Evolutionary conservation across 2,329 filamentous ascomycete species (phyloP).

Genomic region (Claviceps cyperi): DNA sequence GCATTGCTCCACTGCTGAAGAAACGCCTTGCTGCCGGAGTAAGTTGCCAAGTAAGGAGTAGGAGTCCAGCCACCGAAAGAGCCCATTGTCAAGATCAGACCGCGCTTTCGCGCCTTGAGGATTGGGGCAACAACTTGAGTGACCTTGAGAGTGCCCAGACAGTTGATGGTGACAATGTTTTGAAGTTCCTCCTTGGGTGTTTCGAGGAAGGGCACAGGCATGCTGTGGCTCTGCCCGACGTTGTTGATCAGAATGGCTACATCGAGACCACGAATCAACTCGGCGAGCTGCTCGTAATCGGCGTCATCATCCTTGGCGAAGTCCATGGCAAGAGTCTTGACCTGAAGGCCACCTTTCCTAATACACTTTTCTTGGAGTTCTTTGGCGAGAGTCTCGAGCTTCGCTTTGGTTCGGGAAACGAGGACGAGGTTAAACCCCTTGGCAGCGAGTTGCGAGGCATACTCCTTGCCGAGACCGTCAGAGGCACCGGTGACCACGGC

Average conservation of each 20-base stretch:
- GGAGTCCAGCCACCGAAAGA: conserved; percentile 89
- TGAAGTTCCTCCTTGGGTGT: conserved; percentile 68
- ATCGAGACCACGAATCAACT: conserved; percentile 58
- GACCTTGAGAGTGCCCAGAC: conserved; percentile 73
- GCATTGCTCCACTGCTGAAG: conserved; percentile 90
- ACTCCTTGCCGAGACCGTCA: conserved; percentile 95
- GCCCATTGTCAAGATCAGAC: conserved; percentile 91
- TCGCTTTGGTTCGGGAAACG: conserved; percentile 87
- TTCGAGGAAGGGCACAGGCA: conserved; percentile 76
- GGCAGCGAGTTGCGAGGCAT: conserved; percentile 72
- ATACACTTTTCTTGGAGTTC: conserved; percentile 62
- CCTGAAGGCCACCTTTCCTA: conserved; percentile 42
- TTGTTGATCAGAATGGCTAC: conserved; percentile 90
- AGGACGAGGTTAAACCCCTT: conserved; percentile 93
- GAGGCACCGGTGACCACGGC: conserved; percentile 89
- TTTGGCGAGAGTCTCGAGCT: conserved; percentile 62
- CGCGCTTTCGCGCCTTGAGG: conserved; percentile 71
- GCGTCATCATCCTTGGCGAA: conserved; percentile 64
- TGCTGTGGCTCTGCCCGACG: conserved; percentile 85
- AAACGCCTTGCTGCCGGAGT: conserved; percentile 96
- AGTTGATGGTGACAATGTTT: conserved; percentile 92
- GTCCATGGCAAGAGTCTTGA: conserved; percentile 80
- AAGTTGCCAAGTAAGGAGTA: conserved; percentile 84
- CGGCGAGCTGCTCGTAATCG: conserved; percentile 64
- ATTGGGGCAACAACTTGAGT: conserved; percentile 75